phyloP scores from a whole-genome alignment of 768 basidiomycete genomes.

The Paxillus ammoniavirescens region DNA sequence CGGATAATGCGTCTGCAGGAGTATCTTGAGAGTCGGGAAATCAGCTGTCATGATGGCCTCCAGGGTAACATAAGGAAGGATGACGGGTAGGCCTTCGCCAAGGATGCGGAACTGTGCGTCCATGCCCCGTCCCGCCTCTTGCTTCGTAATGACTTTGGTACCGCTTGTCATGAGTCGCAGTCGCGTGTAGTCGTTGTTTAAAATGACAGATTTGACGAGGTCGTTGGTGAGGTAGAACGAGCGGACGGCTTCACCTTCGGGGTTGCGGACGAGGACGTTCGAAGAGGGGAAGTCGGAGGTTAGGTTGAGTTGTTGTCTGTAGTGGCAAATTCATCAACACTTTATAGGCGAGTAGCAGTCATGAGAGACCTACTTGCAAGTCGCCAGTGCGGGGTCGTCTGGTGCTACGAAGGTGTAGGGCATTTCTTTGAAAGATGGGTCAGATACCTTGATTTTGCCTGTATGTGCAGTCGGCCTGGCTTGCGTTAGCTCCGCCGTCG shows the following conservation, averaged over 20 bases:
- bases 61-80: slow-evolving; percentile 79
- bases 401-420: slow-evolving; percentile 82
- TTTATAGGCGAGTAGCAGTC: not conserved
- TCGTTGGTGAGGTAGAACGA: slow-evolving; percentile 88
- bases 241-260: slow-evolving; percentile 65
- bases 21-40: slow-evolving; percentile 53
- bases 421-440: slow-evolving; percentile 75
- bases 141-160: slow-evolving; percentile 88
- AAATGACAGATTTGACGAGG: slow-evolving; percentile 76
- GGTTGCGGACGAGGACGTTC: slow-evolving; percentile 87
- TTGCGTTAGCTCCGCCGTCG: not conserved
- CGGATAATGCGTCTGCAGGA: slow-evolving; percentile 83
- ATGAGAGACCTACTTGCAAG: slow-evolving; percentile 61
- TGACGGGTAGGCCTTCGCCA: slow-evolving; percentile 79
- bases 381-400: slow-evolving; percentile 64
- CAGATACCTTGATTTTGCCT: slow-evolving; percentile 20
- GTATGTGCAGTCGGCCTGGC: not conserved
- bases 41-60: slow-evolving; percentile 59
- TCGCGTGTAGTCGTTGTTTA: slow-evolving; percentile 78
- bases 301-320: slow-evolving; percentile 72
- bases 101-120: slow-evolving; percentile 73
- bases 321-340: not conserved
- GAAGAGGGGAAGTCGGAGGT: slow-evolving; percentile 65
- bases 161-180: slow-evolving; percentile 91
- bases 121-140: slow-evolving; percentile 67